Base-by-base conservation (phyloP, 163 green algal species). In the Picocystis sp. region DNA sequence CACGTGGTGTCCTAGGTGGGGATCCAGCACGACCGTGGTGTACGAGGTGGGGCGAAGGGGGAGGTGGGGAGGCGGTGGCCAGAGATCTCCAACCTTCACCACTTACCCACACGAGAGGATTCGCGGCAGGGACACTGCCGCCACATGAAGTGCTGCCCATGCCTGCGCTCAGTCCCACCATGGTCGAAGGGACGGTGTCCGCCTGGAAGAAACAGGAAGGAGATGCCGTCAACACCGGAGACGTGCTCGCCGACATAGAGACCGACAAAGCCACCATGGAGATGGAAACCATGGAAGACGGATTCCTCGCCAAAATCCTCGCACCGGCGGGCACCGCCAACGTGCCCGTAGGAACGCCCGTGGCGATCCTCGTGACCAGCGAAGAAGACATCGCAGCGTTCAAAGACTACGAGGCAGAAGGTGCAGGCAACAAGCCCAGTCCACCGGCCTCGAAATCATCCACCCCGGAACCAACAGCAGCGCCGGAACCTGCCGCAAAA, bases 151-250 rank as follows among this genome's bases (percentile, higher is more conserved):
- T 78, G 48, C 56, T 95, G 19, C 33, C 56, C 1, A 94, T 96
- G 85, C 87, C 87, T 8, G 72, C 81, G 14, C 66, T 96, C 8
- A 93, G 81, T 3, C 86, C 86, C 15, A 96, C 87, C 1, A 94
- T 96, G 87, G 23, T 25, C 14, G 14, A 56, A 42, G 50, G 50
- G 8, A 38, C 29, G 29, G 29, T 38, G 29, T 38, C 29, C 8
- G 29, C 29, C 8, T 57, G 51, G 51, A 17, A 51, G 3, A 52
- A 50, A 9, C 42, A 60, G 29, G 41, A 61, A 47, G 55, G 55
- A 14, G 55, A 61, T 6, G 21, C 21, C n/a, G 35, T 61, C 2
- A 22, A 21, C 11, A 33, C 55, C 5, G 55, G 55, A 17, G 55
- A 58, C 21, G 45, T 61, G 12, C n/a, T 61, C 14, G 55, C 55